Conservation (phyloP, 495 filamentous ascomycete species). For the Daldinia concentrica region DNA sequence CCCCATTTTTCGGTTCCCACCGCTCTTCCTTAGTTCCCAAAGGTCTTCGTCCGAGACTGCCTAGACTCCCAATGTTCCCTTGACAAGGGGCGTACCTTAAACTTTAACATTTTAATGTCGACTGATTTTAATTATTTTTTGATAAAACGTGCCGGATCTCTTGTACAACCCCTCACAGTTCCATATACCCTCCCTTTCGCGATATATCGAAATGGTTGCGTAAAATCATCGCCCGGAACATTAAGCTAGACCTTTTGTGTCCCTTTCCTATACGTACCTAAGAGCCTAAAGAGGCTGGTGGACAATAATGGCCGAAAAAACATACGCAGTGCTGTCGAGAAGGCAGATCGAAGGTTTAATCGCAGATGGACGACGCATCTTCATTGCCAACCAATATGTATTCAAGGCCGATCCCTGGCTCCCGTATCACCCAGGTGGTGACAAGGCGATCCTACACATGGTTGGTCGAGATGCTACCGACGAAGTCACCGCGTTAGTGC, state of each 20-base stretch:
- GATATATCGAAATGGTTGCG: neutral
- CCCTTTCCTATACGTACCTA: neutral
- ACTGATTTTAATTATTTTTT: neutral
- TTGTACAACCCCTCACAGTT: neutral
- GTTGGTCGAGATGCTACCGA: conserved; percentile 96
- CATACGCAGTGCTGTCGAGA: conserved; percentile 65
- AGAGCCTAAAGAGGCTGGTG: neutral
- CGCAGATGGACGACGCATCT: conserved; percentile 80
- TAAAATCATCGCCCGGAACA: neutral
- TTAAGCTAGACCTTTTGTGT: neutral
- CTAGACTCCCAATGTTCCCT: neutral
- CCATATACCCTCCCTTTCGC: neutral
- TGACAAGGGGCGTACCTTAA: neutral
- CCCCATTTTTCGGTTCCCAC: neutral
- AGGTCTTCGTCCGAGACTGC: neutral
- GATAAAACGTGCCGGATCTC: neutral
- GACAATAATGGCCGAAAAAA: conserved; percentile 47
- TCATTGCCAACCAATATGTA: conserved; percentile 83
- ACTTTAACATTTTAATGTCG: neutral
- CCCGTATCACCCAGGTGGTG: conserved; percentile 89
- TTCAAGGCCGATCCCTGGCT: conserved; percentile 90
- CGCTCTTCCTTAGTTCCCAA: neutral
- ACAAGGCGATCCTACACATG: conserved; percentile 94
- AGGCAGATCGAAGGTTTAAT: conserved; percentile 87
- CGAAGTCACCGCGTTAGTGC: conserved; percentile 86